Percentiles rank a stretch among this genome's conserved stretches.
Conservation (phyloP, 108 stramenopile species). For the Nitzschia sp. region DNA sequence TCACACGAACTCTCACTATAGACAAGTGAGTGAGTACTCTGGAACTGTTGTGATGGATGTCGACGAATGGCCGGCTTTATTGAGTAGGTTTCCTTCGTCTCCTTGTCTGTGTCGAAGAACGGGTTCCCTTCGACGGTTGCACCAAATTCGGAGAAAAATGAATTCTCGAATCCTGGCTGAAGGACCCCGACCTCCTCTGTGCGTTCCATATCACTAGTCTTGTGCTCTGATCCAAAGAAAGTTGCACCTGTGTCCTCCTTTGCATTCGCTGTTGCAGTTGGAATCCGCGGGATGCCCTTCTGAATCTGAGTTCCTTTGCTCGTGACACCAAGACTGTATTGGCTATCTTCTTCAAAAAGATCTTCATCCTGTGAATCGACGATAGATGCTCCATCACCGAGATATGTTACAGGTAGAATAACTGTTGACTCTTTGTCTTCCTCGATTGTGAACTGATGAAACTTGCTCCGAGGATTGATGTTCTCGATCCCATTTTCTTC, state of each 20-base stretch:
- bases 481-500: conserved; percentile 27
- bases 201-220: no score
- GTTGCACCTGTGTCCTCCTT: no score
- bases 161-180: background rate
- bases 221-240: no score
- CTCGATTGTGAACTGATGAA: conserved; percentile 41
- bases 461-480: conserved; percentile 20
- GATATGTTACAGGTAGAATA: conserved; percentile 20
- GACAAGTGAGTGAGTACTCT: conserved; percentile 14
- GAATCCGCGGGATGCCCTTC: conserved; percentile 1
- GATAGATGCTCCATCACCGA: background rate
- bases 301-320: conserved; percentile 30
- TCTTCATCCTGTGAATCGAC: conserved; percentile 1
- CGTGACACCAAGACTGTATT: conserved; percentile 13
- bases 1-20: conserved; percentile 15
- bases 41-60: conserved; percentile 4
- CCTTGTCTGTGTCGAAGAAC: background rate
- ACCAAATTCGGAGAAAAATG: background rate
- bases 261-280: no score
- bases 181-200: background rate
- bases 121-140: background rate
- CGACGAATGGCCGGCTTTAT: no score
- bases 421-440: conserved; percentile 46
- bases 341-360: conserved; percentile 16
- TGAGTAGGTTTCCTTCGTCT: background rate